Percentiles rank a stretch among this genome's conserved stretches.
phyloP scores from a whole-genome alignment of 148 eudicot genomes.

The Silene conica region DNA sequence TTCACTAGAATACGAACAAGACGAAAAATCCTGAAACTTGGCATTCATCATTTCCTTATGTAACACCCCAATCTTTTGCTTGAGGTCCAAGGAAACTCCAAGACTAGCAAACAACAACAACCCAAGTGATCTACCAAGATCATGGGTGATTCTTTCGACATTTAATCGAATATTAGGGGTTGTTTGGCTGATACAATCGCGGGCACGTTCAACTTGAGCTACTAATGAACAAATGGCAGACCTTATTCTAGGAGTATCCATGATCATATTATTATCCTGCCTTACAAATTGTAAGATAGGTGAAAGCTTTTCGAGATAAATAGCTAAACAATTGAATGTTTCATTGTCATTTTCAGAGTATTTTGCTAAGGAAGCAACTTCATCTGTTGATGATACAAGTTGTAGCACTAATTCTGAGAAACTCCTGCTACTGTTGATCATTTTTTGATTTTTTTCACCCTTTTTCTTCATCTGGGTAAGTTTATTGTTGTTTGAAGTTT shows the following conservation, averaged over 20 bases:
- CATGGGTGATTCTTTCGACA: constrained; percentile 42
- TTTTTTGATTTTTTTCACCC: constrained; percentile 1
- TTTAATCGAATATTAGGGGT: neutral
- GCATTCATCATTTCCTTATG: constrained; percentile 62
- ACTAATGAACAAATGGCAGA: constrained; percentile 56
- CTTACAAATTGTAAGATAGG: constrained; percentile 41
- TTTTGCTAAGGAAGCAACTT: constrained; percentile 38
- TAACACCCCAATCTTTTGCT: constrained; percentile 48
- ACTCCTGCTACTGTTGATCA: constrained; percentile 19
- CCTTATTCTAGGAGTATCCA: constrained; percentile 39
- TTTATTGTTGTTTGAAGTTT: neutral
- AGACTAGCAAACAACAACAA: constrained; percentile 57
- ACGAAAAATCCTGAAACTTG: constrained; percentile 37
- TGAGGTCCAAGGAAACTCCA: constrained; percentile 42
- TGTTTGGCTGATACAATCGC: constrained; percentile 19
- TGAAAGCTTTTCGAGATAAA: constrained; percentile 39
- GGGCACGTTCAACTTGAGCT: constrained; percentile 42
- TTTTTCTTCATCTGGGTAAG: neutral
- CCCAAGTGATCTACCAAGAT: constrained; percentile 63
- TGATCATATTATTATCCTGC: constrained; percentile 30
- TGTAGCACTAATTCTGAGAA: constrained; percentile 36
- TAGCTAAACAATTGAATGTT: constrained; percentile 34
- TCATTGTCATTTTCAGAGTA: constrained; percentile 32
- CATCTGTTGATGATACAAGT: constrained; percentile 38
- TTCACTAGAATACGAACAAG: constrained; percentile 18